Base-by-base conservation (phyloP, 306 rosid species). In the Ceratonia siliqua region DNA sequence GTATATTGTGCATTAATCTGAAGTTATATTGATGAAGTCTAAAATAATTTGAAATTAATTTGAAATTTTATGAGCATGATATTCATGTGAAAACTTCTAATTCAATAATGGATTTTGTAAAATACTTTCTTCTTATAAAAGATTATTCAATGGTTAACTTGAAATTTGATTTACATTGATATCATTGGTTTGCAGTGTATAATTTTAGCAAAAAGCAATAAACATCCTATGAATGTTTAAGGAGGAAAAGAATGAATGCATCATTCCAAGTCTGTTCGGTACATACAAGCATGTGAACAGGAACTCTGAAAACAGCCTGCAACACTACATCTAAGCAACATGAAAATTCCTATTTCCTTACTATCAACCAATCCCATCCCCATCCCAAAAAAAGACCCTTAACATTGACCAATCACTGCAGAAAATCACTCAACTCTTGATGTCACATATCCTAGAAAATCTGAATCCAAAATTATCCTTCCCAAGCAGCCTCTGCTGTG, bases 401-500 rank as follows among this genome's bases (percentile, higher is more conserved):
- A 24, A 70, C 24, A 65, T 15, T 57, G 46, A 77, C 24, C 75
- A 55, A 1, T 45, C 13, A 45, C 27, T 2, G 55, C 57, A 38
- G 72, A 79, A 58, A 70, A 73, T 55, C 64, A 36, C 64, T 41
- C 15, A 27, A 52, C 57, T 27, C 76, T 73, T 39, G 67, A 79
- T 28, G 61, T 21, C 73, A 62, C 32, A 78, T 6, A 54, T 71
- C 52, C 74, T n/a, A 62, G 36, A 68, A 50, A 52, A 70, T 63
- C 66, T 48, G 32, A 55, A 74, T 43, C 76, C 59, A 78, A 54
- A 61, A 66, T 33, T 28, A 54, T 68, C 52, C 81, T 68, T 55
- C 65, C 64, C 55, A 65, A 81, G 82, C 77, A 22, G 78, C 78
- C 77, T 68, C 76, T 36, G 70, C 79, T 64, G 73, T 45, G 77